Evolutionary conservation across 176 grass and related monocot genomes (phyloP).

Genomic region (bread wheat (Triticum aestivum)): IWGSC_CS_RefSeq_v2.1 NC_057814.1:558430701-558431200

Average conservation of each 20-base stretch:
- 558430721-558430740: slow-evolving; percentile 14
- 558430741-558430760: slow-evolving; percentile 9
- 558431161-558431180: slow-evolving; percentile 30
- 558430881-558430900: slow-evolving; percentile 41
- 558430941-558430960: slow-evolving; percentile 84
- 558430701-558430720: background rate
- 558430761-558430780: slow-evolving; percentile 25
- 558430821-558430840: slow-evolving; percentile 13
- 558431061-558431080: slow-evolving; percentile 64
- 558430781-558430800: slow-evolving; percentile 12
- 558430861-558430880: slow-evolving; percentile 5
- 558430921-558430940: slow-evolving; percentile 46
- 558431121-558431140: slow-evolving; percentile 81
- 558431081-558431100: slow-evolving; percentile 85
- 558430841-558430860: slow-evolving; percentile 25
- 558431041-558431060: slow-evolving; percentile 81
- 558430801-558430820: background rate
- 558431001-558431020: slow-evolving; percentile 81
- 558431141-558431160: slow-evolving; percentile 72
- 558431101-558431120: slow-evolving; percentile 67
- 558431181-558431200: background rate
- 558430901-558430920: slow-evolving; percentile 38
- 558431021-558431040: slow-evolving; percentile 98
- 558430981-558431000: slow-evolving; percentile 60
- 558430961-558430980: slow-evolving; percentile 58